Evolutionary conservation across 176 grass and related monocot species (phyloP).

Genomic region (Coix lacrymajobi): DNA sequence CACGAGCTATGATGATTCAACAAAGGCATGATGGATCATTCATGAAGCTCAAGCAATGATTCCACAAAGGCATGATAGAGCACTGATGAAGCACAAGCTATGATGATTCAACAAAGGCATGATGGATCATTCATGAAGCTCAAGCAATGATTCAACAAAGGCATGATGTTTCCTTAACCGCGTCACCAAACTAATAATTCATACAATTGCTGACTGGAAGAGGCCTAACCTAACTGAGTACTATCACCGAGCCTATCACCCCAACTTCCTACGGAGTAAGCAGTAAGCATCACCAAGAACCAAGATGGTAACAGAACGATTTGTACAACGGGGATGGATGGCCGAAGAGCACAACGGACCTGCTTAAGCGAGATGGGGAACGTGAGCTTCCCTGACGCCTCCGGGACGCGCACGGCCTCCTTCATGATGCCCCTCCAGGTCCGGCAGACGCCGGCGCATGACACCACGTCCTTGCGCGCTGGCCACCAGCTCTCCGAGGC

Average conservation of each 20-base stretch:
- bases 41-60: neutral
- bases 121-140: neutral
- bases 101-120: neutral
- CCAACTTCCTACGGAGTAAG: neutral
- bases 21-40: neutral
- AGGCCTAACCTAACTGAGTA: neutral
- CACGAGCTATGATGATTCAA: neutral
- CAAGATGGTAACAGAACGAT: neutral
- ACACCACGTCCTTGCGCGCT: slow-evolving; percentile 52
- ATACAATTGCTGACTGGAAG: neutral
- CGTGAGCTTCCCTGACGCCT: slow-evolving; percentile 65
- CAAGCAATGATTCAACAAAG: neutral
- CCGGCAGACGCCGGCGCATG: slow-evolving; percentile 78
- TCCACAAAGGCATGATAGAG: neutral
- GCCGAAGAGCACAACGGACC: slow-evolving; percentile 18
- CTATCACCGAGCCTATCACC: neutral
- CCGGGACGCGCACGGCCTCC: slow-evolving; percentile 68
- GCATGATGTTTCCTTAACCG: neutral
- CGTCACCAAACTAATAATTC: neutral
- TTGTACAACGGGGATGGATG: neutral
- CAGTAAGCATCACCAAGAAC: neutral
- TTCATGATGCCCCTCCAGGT: slow-evolving; percentile 84
- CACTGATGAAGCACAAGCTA: neutral
- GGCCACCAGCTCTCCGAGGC: slow-evolving; percentile 53
- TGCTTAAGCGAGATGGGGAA: slow-evolving; percentile 94